Base-by-base conservation (phyloP, 345 rosid genomes). In the Abelmoschus esculentus region DNA sequence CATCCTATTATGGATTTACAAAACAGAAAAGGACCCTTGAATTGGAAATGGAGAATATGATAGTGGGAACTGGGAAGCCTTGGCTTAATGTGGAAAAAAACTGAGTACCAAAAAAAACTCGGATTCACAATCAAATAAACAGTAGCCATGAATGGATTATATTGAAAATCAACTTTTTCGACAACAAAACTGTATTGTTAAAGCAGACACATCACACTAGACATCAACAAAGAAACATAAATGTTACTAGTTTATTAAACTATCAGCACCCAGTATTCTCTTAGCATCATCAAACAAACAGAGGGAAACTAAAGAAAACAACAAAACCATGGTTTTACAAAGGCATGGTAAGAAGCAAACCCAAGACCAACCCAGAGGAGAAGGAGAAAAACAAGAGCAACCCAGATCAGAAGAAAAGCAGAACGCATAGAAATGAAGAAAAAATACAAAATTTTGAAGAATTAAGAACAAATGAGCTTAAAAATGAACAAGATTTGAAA, bases 391-490 rank as follows among this genome's bases (percentile, higher is more conserved):
- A 64, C 32, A 47, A 47, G 47, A 63, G 18, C 64, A 61, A 53
- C 62, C 77, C 78, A 81, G 76, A 76, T 79, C 68, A 70, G 61
- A 34, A 46, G 62, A 63, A 31, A 63, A 32, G 67, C 72, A 60
- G 78, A 28, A 80, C 7, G 75, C 18, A 58, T 54, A 26, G 11
- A n/a, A 47, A 47, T 13, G 15, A 47, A 47, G 15, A 32, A 8
- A 19, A 56, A 26, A 36, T 34, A 42, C 13, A 49, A 50, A 64
- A 62, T 70, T 70, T 49, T 11, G n/a, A 59, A 66, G 28, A 70
- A 79, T 73, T 73, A 19, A 28, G 36, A 15, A 50, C 2, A n/a
- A 14, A 64, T 19, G 74, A 72, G 17, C 54, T 66, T 62, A 72
- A 73, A 73, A 55, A 55, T 14, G 38, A 78, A 78, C 49, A 53